phyloP scores from a whole-genome alignment of 768 basidiomycete genomes.

The Boletus patriciae region DNA sequence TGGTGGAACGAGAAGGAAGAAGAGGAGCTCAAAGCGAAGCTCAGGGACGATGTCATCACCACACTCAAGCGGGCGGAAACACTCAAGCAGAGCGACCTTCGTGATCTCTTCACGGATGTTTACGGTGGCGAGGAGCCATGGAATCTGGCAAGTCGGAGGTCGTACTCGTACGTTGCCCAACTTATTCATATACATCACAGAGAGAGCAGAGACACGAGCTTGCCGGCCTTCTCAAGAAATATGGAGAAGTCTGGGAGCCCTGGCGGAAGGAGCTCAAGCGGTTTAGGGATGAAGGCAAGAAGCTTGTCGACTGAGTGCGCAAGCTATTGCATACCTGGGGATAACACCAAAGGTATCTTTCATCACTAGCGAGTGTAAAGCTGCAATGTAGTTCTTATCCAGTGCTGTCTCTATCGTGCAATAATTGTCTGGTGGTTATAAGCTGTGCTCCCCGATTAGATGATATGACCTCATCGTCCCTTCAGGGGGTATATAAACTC shows the following conservation, averaged over 20 bases:
- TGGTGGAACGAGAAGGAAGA: slow-evolving; percentile 87
- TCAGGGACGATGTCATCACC: slow-evolving; percentile 72
- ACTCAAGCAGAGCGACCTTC: slow-evolving; percentile 65
- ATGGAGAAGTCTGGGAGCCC: slow-evolving; percentile 82
- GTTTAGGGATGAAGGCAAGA: slow-evolving; percentile 72
- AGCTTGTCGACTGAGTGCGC: slow-evolving; percentile 39
- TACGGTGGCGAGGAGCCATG: slow-evolving; percentile 84
- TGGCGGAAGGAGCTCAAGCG: slow-evolving; percentile 79
- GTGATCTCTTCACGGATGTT: slow-evolving; percentile 82
- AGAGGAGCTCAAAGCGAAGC: slow-evolving; percentile 60
- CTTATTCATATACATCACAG: slow-evolving; percentile 39
- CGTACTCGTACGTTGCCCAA: background rate
- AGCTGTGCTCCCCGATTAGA: background rate
- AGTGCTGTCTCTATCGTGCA: background rate
- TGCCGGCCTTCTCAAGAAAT: slow-evolving; percentile 71
- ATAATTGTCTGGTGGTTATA: too few relatives aligned
- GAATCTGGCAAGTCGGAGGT: slow-evolving; percentile 66
- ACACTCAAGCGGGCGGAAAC: slow-evolving; percentile 79
- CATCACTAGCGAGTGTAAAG: background rate
- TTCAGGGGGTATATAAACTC: slow-evolving; percentile 1
- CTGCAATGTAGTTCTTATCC: background rate
- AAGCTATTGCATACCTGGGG: background rate
- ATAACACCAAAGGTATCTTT: background rate
- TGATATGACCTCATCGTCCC: slow-evolving; percentile 17
- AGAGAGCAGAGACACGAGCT: slow-evolving; percentile 84